Conservation (phyloP, 257 asterid species). For the Solanum piurae region DNA sequence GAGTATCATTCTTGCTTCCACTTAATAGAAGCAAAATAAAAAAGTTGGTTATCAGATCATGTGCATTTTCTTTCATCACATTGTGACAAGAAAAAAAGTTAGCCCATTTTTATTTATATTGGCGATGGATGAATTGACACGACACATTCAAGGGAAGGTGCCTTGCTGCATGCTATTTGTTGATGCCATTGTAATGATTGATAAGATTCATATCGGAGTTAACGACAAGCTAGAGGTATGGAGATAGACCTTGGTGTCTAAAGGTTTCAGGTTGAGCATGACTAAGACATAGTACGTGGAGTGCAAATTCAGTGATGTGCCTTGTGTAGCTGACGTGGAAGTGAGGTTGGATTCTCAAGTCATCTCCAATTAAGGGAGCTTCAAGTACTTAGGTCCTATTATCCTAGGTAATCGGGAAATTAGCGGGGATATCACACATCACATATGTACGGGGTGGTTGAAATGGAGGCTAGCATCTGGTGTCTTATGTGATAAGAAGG, state of each 20-base stretch:
- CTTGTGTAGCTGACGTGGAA: not conserved
- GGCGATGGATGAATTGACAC: not conserved
- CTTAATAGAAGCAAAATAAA: not conserved
- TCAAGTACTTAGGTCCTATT: not conserved
- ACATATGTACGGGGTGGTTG: not conserved
- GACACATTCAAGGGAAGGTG: not conserved
- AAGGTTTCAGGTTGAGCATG: not conserved
- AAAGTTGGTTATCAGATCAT: not conserved
- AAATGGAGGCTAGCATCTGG: not conserved
- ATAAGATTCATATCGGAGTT: not conserved
- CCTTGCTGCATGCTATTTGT: not conserved
- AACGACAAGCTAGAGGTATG: not conserved
- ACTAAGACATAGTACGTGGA: not conserved
- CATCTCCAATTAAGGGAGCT: not conserved
- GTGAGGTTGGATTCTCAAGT: not conserved
- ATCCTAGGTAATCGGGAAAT: not conserved
- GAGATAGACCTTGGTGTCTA: not conserved
- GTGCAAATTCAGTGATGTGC: not conserved
- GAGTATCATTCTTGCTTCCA: not conserved
- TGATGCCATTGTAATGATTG: not conserved
- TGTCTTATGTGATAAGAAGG: not conserved
- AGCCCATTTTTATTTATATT: not conserved
- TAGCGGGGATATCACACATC: not conserved
- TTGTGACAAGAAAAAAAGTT: not conserved
- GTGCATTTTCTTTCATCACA: not conserved